phyloP scores from a whole-genome alignment of 139 green algal species.

The Chlamydomonas sp. region DNA sequence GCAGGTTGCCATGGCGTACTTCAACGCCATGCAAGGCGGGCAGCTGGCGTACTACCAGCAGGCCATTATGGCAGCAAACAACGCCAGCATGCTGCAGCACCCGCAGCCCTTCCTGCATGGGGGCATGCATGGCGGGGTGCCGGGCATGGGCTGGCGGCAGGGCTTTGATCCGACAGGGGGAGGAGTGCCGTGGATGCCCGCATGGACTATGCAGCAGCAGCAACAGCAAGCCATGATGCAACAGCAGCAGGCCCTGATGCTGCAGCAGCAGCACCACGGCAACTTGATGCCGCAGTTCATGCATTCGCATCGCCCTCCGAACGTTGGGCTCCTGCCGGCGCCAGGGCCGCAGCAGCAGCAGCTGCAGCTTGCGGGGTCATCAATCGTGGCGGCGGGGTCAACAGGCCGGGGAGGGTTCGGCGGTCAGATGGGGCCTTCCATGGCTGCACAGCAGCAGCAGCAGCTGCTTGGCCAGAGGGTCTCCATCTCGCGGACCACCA shows the following conservation, averaged over 20 bases:
- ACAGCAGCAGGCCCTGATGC: not conserved
- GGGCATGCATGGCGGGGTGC: too few relatives aligned
- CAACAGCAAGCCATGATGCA: not conserved
- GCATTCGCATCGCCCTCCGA: conserved; percentile 11
- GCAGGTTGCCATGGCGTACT: not conserved
- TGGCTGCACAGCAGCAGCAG: too few relatives aligned
- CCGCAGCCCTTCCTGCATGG: not conserved
- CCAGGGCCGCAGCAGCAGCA: not conserved
- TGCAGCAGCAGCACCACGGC: conserved; percentile 10
- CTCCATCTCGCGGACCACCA: too few relatives aligned
- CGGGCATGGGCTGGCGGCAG: too few relatives aligned
- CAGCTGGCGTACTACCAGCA: not conserved
- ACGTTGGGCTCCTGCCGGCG: conserved; percentile 11
- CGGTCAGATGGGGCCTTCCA: too few relatives aligned
- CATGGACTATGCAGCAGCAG: not conserved
- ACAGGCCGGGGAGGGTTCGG: too few relatives aligned
- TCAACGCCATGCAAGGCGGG: not conserved
- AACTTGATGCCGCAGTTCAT: not conserved
- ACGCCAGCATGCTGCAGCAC: not conserved
- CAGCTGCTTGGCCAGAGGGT: too few relatives aligned
- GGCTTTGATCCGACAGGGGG: too few relatives aligned
- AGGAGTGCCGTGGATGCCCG: too few relatives aligned
- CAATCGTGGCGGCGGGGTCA: too few relatives aligned
- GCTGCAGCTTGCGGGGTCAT: not conserved
- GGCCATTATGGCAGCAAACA: not conserved